Evolutionary conservation across 441 rosid species (phyloP).

Genomic region (Croton setiger): DNA sequence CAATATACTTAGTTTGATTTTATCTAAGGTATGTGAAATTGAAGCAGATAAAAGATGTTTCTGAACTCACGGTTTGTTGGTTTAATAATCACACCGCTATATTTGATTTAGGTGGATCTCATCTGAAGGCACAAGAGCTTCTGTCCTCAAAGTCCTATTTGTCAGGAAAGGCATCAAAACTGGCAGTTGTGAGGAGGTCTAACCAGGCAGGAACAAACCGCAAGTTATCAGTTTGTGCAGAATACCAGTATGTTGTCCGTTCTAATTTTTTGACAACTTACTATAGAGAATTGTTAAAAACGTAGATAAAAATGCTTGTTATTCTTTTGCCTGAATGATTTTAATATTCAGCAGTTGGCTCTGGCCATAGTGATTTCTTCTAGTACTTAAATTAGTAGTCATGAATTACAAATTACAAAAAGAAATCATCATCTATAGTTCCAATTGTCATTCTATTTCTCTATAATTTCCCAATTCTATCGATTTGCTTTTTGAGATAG

Average conservation of each 20-base stretch:
- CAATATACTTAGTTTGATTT: neutral
- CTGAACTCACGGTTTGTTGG: neutral
- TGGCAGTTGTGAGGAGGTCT: constrained; percentile 40
- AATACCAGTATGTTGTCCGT: constrained; percentile 42
- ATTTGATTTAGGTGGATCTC: constrained; percentile 38
- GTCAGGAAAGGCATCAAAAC: constrained; percentile 32
- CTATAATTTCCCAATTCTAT: neutral
- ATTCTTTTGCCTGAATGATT: neutral
- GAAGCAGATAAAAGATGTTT: neutral
- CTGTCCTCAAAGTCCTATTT: constrained; percentile 36
- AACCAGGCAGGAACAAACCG: constrained; percentile 21
- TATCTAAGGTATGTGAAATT: neutral
- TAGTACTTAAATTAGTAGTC: neutral
- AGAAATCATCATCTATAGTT: neutral
- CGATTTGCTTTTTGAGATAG: neutral
- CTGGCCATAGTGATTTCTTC: neutral
- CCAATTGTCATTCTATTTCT: neutral
- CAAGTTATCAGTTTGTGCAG: constrained; percentile 50
- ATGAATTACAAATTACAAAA: neutral
- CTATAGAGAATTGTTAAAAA: neutral
- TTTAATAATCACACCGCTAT: neutral
- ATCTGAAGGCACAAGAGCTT: constrained; percentile 35
- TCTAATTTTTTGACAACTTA: neutral
- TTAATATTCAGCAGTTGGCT: neutral
- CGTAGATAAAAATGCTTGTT: neutral